A percentile compares a stretch with the other conserved stretches of the same genome.
Evolutionary conservation across 1,139 yeast species (phyloP).

Genomic region (Pichia sp.): DNA sequence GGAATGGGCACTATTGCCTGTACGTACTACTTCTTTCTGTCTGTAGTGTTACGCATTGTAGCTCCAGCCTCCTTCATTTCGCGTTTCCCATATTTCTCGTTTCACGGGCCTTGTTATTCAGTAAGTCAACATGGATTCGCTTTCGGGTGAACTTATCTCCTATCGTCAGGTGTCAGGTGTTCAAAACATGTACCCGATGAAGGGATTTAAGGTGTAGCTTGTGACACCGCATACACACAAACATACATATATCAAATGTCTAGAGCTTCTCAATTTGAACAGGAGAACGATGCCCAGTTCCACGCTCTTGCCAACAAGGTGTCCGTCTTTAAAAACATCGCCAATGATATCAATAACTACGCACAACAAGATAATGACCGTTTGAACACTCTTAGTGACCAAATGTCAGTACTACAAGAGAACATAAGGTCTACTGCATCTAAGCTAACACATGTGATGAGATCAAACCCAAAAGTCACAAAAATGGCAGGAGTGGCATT

Average conservation of each 20-base stretch:
- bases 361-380: constrained; percentile 49
- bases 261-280: constrained; percentile 37
- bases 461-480: constrained; percentile 50
- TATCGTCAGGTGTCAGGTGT: too few species aligned
- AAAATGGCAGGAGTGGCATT: constrained; percentile 55
- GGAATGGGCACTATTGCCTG: too few species aligned
- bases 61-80: too few species aligned
- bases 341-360: constrained; percentile 56
- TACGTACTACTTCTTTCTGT: too few species aligned
- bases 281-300: constrained; percentile 52
- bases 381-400: constrained; percentile 50
- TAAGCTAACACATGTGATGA: constrained; percentile 54
- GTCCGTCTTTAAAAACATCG: constrained; percentile 52
- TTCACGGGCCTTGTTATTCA: too few species aligned
- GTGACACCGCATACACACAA: too few species aligned
- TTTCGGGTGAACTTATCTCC: too few species aligned
- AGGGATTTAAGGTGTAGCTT: too few species aligned
- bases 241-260: constrained; percentile 38
- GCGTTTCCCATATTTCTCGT: too few species aligned
- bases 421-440: constrained; percentile 62
- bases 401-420: constrained; percentile 53
- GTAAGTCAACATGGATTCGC: neutral
- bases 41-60: too few species aligned
- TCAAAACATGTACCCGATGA: too few species aligned
- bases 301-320: constrained; percentile 55